Conservation (phyloP, 768 basidiomycete genomes). For the Rossbeevera mucosa region DNA sequence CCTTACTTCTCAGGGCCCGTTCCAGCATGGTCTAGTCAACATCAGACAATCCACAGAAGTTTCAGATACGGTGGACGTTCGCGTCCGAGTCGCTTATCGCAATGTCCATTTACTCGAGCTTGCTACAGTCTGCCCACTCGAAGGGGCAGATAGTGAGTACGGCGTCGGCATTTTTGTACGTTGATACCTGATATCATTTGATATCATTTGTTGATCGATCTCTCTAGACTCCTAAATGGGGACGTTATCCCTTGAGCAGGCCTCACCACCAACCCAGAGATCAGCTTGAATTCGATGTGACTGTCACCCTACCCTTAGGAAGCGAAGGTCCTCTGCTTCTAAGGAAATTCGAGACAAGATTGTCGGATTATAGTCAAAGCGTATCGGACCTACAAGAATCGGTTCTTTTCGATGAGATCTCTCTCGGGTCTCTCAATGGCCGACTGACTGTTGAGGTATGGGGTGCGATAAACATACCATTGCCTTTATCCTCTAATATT, state of each 20-base stretch:
- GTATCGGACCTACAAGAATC: slow-evolving; percentile 33
- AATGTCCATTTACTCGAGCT: slow-evolving; percentile 15
- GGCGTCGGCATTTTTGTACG: slow-evolving; percentile 35
- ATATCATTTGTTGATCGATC: neutral
- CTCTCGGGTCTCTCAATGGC: slow-evolving; percentile 35
- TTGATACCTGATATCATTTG: neutral
- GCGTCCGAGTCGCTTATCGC: slow-evolving; percentile 23
- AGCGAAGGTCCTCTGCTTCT: slow-evolving; percentile 28
- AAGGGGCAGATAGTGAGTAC: slow-evolving; percentile 20
- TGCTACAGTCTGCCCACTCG: slow-evolving; percentile 29
- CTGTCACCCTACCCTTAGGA: slow-evolving; percentile 35
- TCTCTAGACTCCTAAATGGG: slow-evolving; percentile 32
- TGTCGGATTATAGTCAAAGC: slow-evolving; percentile 37
- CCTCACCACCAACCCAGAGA: slow-evolving; percentile 5
- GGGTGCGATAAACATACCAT: neutral
- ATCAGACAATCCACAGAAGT: slow-evolving; percentile 28
- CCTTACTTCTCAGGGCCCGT: slow-evolving; percentile 27
- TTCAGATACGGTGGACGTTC: slow-evolving; percentile 28
- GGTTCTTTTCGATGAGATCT: slow-evolving; percentile 36
- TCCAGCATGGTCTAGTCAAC: slow-evolving; percentile 26
- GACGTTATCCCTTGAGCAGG: neutral
- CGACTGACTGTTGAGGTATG: slow-evolving; percentile 34
- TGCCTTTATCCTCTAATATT: slow-evolving; percentile 2
- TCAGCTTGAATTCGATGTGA: slow-evolving; percentile 33
- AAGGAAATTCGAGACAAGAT: slow-evolving; percentile 40